Base-by-base conservation (phyloP, 345 rosid genomes). In the Arabidopsis arenosa region DNA sequence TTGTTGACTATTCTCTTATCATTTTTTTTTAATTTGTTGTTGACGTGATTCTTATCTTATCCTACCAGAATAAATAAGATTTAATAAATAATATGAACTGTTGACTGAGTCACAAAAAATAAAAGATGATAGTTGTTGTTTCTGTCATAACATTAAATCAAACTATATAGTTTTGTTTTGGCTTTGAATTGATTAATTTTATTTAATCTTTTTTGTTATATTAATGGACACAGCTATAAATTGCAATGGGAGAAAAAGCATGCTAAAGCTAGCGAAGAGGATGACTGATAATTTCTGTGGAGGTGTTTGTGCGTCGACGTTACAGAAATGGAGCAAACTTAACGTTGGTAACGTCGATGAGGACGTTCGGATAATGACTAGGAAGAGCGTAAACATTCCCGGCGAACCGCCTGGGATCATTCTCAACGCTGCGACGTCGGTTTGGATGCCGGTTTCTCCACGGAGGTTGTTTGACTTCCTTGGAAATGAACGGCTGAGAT, bases 231-330 rank as follows among this genome's bases (percentile, higher is more conserved):
- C 59, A 76, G 81, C 71, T 5, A 62, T 79, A 32, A 74, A 71
- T 41, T 92, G 84, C 1, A 70, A 86, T 9, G 99, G 99, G 17
- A 75, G 97, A 44, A 74, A 92, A 14, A 96, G 99, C 91, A 96
- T 96, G 98, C 57, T 96, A 33, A 91, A 93, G 83, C 86, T 96
- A 47, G 98, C 98, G 0, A 97, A 87, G 30, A 75, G 99, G 41
- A 96, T 93, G 99, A 89, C 98, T 6, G 91, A 88, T 52, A 96
- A 89, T 73, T 96, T 96, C 89, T 91, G 98, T 28, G 93, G 96
- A 0, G 99, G 98, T 0, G 99, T 96, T 39, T 96, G 96, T 55
- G 97, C 97, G 0, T 96, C 98, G 3, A 85, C 96, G 0, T 86
- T 87, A 4, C 93, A 93, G 74, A 86, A 88, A 66, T 93, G 99